A percentile compares a stretch with the other conserved stretches of the same genome.
These are phyloP conservation scores for Plasmodium yoelii DNA, from an alignment of 169 alveolate genomes.

Conservation along the genomic window DNA sequence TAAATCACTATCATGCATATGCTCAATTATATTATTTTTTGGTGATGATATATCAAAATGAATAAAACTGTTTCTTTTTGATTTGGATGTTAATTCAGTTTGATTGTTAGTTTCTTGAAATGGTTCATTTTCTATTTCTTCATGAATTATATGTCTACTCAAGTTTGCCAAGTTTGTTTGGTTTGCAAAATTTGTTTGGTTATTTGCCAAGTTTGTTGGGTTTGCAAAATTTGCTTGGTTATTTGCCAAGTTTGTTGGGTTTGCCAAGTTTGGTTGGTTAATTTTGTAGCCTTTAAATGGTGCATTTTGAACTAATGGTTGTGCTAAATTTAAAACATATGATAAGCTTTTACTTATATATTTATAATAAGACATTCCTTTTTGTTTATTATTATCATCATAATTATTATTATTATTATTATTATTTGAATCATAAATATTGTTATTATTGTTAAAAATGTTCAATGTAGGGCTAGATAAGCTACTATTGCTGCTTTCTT, in stretches of 20 bases:
- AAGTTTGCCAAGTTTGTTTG: constrained; percentile 6
- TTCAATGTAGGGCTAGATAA: background rate
- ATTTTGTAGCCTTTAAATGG: constrained; percentile 29
- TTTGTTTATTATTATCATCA: constrained; percentile 44
- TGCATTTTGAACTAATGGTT: constrained; percentile 35
- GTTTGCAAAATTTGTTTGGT: background rate
- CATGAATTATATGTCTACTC: background rate
- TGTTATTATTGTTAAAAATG: constrained; percentile 2
- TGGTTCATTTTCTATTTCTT: background rate
- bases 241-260: constrained; percentile 9
- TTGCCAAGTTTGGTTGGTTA: background rate
- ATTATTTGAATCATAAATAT: background rate
- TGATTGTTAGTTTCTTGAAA: background rate
- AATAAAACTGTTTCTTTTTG: constrained; percentile 27
- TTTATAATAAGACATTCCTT: constrained; percentile 56
- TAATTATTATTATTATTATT: background rate
- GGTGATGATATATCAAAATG: constrained; percentile 52
- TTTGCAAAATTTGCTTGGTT: background rate
- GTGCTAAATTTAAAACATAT: constrained; percentile 62
- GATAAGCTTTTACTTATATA: constrained; percentile 66
- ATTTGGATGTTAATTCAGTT: background rate
- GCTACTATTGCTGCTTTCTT: constrained; percentile 1
- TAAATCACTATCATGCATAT: constrained; percentile 75
- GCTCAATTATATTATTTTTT: constrained; percentile 53
- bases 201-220: constrained; percentile 9